These are phyloP conservation scores for Sonneratia caseolaris DNA, from an alignment of 345 rosid genomes.

Conservation along the genomic window DNA sequence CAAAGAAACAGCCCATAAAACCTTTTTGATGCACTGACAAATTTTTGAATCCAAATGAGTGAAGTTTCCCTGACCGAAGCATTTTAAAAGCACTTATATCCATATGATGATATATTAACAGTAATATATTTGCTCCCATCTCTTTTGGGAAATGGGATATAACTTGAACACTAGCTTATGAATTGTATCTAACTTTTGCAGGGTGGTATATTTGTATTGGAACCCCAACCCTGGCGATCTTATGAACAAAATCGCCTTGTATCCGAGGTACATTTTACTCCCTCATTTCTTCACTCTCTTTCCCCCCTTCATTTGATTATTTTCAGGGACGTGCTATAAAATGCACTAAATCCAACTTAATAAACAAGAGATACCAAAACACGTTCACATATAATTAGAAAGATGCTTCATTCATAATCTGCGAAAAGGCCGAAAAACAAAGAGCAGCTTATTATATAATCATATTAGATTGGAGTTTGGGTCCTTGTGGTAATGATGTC, in stretches of 20 bases:
- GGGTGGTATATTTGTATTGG: constrained; percentile 87
- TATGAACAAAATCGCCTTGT: constrained; percentile 70
- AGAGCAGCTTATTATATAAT: no score
- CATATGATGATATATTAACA: background rate
- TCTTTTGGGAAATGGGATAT: background rate
- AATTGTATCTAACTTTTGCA: constrained; percentile 18
- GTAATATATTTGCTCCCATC: background rate
- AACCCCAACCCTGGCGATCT: constrained; percentile 97
- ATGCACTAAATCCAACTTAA: background rate
- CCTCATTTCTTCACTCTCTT: background rate
- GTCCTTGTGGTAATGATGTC: background rate
- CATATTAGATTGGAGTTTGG: no score
- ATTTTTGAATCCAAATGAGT: no score
- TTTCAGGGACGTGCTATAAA: background rate
- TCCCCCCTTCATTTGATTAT: background rate
- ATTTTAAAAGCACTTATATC: background rate
- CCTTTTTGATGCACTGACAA: no score
- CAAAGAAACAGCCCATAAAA: no score
- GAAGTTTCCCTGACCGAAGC: background rate
- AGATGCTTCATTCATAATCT: no score
- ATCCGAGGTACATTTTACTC: constrained; percentile 48
- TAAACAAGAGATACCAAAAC: background rate
- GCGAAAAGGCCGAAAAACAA: no score
- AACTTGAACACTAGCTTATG: constrained; percentile 6
- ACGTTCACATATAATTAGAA: no score